Percentiles rank a stretch among this genome's conserved stretches.
phyloP scores from a whole-genome alignment of 1,284 basidiomycete genomes.

The Hymenochaete sp. region DNA sequence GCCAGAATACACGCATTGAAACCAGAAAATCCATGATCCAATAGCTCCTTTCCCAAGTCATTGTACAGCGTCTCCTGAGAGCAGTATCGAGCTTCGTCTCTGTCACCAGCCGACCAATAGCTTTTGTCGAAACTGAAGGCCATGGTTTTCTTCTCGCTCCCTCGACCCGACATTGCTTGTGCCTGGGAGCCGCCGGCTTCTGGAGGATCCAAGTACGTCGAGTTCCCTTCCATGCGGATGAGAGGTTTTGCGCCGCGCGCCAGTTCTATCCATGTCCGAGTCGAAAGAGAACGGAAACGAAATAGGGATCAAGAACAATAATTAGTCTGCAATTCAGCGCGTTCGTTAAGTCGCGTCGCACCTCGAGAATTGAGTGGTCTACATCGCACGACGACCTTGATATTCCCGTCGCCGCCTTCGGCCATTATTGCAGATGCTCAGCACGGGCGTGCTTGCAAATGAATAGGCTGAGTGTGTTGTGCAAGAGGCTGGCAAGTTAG shows the following conservation, averaged over 20 bases:
- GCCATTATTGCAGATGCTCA: slow-evolving; percentile 34
- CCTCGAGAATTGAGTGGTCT: slow-evolving; percentile 89
- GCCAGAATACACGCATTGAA: slow-evolving; percentile 98
- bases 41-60: slow-evolving; percentile 88
- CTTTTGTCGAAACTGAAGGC: slow-evolving; percentile 91
- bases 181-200: slow-evolving; percentile 62
- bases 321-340: slow-evolving; percentile 7
- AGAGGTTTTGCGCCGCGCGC: slow-evolving; percentile 85
- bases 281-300: slow-evolving; percentile 10
- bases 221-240: slow-evolving; percentile 88
- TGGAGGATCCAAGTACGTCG: slow-evolving; percentile 85
- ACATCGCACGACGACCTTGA: slow-evolving; percentile 96
- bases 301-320: slow-evolving; percentile 3
- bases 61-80: slow-evolving; percentile 91
- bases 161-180: slow-evolving; percentile 52
- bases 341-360: slow-evolving; percentile 25
- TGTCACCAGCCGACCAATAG: slow-evolving; percentile 88
- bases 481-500: no score
- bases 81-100: slow-evolving; percentile 83
- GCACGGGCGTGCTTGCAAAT: neutral
- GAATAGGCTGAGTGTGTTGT: neutral
- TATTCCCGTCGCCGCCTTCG: slow-evolving; percentile 73
- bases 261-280: slow-evolving; percentile 52
- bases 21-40: slow-evolving; percentile 92
- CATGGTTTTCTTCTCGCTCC: slow-evolving; percentile 83